A percentile compares a stretch with the other conserved stretches of the same genome.
These are phyloP conservation scores for Penicillium decumbens DNA, from an alignment of 2,329 filamentous ascomycete genomes.

Conservation along the genomic window DNA sequence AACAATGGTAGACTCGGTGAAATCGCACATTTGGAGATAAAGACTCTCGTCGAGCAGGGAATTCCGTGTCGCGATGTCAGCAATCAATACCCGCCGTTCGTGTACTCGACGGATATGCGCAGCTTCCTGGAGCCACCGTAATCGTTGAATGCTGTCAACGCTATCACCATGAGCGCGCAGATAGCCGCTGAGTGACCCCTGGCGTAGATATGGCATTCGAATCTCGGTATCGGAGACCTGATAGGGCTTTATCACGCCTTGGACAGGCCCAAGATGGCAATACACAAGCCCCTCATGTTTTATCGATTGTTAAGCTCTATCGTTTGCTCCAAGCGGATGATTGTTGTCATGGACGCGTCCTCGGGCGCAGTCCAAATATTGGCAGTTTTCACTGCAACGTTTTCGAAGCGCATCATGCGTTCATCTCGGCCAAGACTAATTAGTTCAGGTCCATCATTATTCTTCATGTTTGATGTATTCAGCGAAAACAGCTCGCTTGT, in stretches of 20 bases:
- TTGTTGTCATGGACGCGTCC: not conserved
- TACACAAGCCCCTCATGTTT: not conserved
- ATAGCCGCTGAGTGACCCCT: conserved; percentile 4
- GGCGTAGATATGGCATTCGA: conserved; percentile 5
- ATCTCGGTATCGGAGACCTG: conserved; percentile 7
- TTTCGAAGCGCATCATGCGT: not conserved
- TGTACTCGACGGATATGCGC: not conserved
- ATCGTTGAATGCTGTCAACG: not conserved
- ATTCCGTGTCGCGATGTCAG: not conserved
- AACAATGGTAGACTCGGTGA: not conserved
- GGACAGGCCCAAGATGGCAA: not conserved
- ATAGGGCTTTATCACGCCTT: not conserved
- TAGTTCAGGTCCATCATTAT: too few species aligned
- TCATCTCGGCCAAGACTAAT: too few species aligned
- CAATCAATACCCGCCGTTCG: not conserved
- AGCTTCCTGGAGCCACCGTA: not conserved
- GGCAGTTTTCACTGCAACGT: not conserved
- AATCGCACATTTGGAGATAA: not conserved
- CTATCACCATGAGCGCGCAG: conserved; percentile 2
- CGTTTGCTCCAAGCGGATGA: not conserved
- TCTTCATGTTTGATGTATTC: too few species aligned
- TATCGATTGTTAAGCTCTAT: not conserved
- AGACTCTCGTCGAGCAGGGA: not conserved
- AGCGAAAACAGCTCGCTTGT: too few species aligned
- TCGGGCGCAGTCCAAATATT: not conserved